Conservation (phyloP, 2,329 filamentous ascomycete species). For the Mollisiaceae sp. region DNA sequence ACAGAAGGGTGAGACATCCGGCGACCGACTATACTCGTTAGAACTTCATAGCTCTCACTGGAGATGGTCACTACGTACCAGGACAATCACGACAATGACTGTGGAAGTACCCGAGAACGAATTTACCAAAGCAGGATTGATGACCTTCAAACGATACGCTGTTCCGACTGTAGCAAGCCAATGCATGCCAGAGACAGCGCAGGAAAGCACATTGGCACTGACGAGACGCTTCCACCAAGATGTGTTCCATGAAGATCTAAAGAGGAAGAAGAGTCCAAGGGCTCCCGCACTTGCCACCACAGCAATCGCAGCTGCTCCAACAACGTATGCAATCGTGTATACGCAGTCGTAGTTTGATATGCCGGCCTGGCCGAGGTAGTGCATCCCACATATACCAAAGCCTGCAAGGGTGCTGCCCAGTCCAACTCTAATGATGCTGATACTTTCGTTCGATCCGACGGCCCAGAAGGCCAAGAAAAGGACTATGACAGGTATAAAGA, state of each 20-base stretch:
- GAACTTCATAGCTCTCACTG: not conserved
- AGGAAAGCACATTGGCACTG: slow-evolving; percentile 71
- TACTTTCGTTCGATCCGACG: slow-evolving; percentile 63
- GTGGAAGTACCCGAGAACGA: slow-evolving; percentile 65
- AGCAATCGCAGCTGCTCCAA: slow-evolving; percentile 74
- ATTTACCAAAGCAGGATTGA: slow-evolving; percentile 48
- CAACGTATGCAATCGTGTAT: slow-evolving; percentile 61
- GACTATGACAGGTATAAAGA: slow-evolving; percentile 79
- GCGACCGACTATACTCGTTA: slow-evolving; percentile 55
- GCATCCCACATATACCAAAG: slow-evolving; percentile 80
- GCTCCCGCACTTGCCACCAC: slow-evolving; percentile 72
- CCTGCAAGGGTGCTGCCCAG: slow-evolving; percentile 74
- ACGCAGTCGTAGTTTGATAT: slow-evolving; percentile 76
- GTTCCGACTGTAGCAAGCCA: slow-evolving; percentile 80
- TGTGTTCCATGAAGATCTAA: slow-evolving; percentile 77
- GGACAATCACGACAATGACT: slow-evolving; percentile 73
- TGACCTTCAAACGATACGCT: slow-evolving; percentile 61
- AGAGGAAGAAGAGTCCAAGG: slow-evolving; percentile 77
- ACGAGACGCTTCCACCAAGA: slow-evolving; percentile 75
- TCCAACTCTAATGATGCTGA: slow-evolving; percentile 63
- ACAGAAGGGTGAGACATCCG: slow-evolving; percentile 63
- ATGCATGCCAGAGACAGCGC: slow-evolving; percentile 85
- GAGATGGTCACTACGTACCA: slow-evolving; percentile 56
- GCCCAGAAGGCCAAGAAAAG: slow-evolving; percentile 74
- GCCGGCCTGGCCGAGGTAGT: slow-evolving; percentile 85